A percentile compares a stretch with the other conserved stretches of the same genome.
phyloP scores from a whole-genome alignment of 805 yeast species.

The Cyberlindnera euphorbiae region DNA sequence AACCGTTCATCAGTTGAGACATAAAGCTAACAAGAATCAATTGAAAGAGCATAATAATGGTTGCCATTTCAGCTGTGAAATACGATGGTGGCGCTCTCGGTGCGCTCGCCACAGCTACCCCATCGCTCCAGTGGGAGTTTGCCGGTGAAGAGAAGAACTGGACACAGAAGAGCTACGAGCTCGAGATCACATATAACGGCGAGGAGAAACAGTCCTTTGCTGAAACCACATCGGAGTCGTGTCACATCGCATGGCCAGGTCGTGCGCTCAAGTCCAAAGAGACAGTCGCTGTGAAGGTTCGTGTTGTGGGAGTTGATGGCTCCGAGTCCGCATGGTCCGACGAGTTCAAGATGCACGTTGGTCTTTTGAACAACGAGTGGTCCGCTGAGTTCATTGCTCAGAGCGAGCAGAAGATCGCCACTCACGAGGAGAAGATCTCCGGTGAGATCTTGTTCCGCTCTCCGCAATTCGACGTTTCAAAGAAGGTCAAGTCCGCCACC shows the following conservation, averaged over 20 bases:
- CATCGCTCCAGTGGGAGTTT: slow-evolving; percentile 11
- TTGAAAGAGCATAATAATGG: slow-evolving; percentile 11
- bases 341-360: slow-evolving; percentile 2
- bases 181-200: slow-evolving; percentile 5
- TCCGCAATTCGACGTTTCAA: slow-evolving; percentile 3
- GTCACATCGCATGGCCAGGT: slow-evolving; percentile 13
- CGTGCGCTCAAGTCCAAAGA: slow-evolving; percentile 9
- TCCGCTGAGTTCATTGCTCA: slow-evolving; percentile 9
- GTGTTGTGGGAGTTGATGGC: slow-evolving; percentile 13
- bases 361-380: slow-evolving; percentile 14
- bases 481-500: slow-evolving; percentile 9
- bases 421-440: slow-evolving; percentile 9
- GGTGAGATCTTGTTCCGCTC: slow-evolving; percentile 16
- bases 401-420: slow-evolving; percentile 4
- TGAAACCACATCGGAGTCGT: slow-evolving; percentile 1
- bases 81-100: slow-evolving; percentile 12
- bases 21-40: not conserved
- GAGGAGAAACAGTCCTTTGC: not conserved
- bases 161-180: slow-evolving; percentile 9
- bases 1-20: not conserved
- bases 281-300: slow-evolving; percentile 3
- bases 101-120: slow-evolving; percentile 8
- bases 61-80: slow-evolving; percentile 3
- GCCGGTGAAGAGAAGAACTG: slow-evolving; percentile 13
- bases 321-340: slow-evolving; percentile 12